Conservation (phyloP, 495 filamentous ascomycete species). For the Xylaria grammica region DNA sequence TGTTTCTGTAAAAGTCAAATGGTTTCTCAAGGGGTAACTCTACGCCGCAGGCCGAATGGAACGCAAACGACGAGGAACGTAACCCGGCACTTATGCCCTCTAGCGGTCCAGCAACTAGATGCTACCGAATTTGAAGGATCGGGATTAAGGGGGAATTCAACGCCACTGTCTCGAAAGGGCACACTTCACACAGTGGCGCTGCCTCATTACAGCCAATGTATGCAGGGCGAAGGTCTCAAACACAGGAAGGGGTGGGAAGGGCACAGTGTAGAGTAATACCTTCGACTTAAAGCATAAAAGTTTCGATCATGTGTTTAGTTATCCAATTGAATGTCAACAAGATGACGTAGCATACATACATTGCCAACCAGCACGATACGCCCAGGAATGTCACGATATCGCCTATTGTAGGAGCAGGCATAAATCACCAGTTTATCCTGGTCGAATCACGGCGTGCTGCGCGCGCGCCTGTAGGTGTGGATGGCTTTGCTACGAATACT, state of each 20-base stretch:
- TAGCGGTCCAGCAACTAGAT: too few relatives aligned
- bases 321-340: background rate
- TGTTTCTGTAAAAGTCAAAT: background rate
- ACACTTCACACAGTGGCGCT: slow-evolving; percentile 2
- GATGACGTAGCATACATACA: slow-evolving; percentile 14
- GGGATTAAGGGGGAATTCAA: background rate
- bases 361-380: background rate
- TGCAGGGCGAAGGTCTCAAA: slow-evolving; percentile 22
- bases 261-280: slow-evolving; percentile 6
- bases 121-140: background rate
- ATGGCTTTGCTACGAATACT: slow-evolving; percentile 12
- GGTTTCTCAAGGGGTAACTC: background rate
- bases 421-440: slow-evolving; percentile 9
- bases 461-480: background rate
- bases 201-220: slow-evolving; percentile 16
- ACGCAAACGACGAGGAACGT: too few relatives aligned
- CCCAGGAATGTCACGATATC: background rate
- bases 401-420: background rate
- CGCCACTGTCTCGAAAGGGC: slow-evolving; percentile 6
- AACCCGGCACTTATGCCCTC: too few relatives aligned
- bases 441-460: slow-evolving; percentile 9
- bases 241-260: background rate
- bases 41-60: background rate
- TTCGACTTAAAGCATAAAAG: slow-evolving; percentile 1
- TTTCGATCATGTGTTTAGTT: background rate